phyloP scores from a whole-genome alignment of 768 basidiomycete species.

The Hygrophorus russula region DNA sequence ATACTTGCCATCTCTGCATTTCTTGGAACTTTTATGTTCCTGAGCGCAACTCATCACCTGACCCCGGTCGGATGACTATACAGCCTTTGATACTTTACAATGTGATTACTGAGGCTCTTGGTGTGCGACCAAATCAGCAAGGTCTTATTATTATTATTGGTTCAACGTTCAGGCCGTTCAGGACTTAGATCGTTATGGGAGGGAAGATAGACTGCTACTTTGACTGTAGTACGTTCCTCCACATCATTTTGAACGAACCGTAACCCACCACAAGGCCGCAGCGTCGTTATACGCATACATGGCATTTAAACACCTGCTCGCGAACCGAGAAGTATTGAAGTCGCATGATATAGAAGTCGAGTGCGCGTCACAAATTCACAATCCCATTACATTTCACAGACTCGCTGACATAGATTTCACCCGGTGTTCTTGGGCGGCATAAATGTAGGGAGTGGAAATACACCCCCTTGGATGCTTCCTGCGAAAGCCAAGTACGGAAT shows the following conservation, averaged over 20 bases:
- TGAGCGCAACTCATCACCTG: too few relatives aligned
- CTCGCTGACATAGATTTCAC: slow-evolving; percentile 4
- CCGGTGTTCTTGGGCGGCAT: slow-evolving; percentile 11
- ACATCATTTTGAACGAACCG: not conserved
- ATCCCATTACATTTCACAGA: too few relatives aligned
- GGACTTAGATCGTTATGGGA: slow-evolving; percentile 3
- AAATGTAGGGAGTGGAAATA: slow-evolving; percentile 10
- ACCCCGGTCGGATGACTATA: too few relatives aligned
- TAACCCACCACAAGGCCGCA: slow-evolving; percentile 1
- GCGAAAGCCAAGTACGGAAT: slow-evolving; percentile 8
- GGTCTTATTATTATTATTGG: not conserved
- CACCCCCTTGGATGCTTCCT: slow-evolving; percentile 10
- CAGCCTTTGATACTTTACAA: too few relatives aligned
- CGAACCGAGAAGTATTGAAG: slow-evolving; percentile 6
- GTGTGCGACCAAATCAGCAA: too few relatives aligned
- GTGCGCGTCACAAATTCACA: not conserved
- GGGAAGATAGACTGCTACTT: slow-evolving; percentile 11
- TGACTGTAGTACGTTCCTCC: slow-evolving; percentile 8
- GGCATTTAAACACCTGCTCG: slow-evolving; percentile 7
- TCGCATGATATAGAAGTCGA: slow-evolving; percentile 9
- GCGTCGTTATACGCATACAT: slow-evolving; percentile 10
- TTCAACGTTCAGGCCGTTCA: not conserved
- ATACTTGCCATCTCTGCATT: not conserved
- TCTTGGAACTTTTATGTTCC: too few relatives aligned
- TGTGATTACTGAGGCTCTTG: too few relatives aligned